Evolutionary conservation across 2,329 filamentous ascomycete species (phyloP), one percentile per base, ranked within the genome.

Genomic region (Cordyceps pruinosa): DNA sequence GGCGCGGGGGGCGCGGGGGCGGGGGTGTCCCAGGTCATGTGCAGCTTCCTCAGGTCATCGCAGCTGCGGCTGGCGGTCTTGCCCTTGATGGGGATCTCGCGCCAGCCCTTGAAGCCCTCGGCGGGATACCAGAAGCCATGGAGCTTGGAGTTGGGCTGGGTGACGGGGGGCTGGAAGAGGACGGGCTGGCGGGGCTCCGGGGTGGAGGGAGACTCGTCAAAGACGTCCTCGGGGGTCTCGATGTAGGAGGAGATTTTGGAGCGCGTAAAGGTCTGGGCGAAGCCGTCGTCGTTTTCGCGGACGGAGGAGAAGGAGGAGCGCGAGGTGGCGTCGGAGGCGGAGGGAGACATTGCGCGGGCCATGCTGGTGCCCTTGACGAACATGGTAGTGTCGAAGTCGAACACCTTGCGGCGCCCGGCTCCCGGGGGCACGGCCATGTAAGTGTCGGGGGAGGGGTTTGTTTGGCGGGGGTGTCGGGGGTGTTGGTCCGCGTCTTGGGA

Each of bases 241-340:
- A 74, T 74, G 65, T 84, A 85, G 56, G 80, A 82, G 35, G 83
- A 86, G 60, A 85, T 72, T 69, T 85, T 86, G 66, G 81, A 80
- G 55, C 77, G 77, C 50, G 82, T 85, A 62, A 87, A 87, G 56
- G 79, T 81, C 72, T 87, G 84, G 57, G 80, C 77, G 30, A 84
- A 70, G 59, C 79, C 78, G 63, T 77, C 75, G 65, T 83, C 80
- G 67, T 80, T 78, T 72, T 85, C 82, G 60, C 82, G 76, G 59
- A 85, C 81, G 46, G 82, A 85, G 30, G 82, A 84, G 70, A 85
- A 85, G 58, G 82, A 85, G 30, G 79, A 79, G 59, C 81, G 78
- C 5, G 70, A 72, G 53, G 68, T 72, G 63, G 69, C 69, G 51
- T 68, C 72, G 63, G 70, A 69, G 59, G 66, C 68, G 26, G 63